Base-by-base conservation (phyloP, 257 asterid genomes). In the Plectranthus barbatus region DNA sequence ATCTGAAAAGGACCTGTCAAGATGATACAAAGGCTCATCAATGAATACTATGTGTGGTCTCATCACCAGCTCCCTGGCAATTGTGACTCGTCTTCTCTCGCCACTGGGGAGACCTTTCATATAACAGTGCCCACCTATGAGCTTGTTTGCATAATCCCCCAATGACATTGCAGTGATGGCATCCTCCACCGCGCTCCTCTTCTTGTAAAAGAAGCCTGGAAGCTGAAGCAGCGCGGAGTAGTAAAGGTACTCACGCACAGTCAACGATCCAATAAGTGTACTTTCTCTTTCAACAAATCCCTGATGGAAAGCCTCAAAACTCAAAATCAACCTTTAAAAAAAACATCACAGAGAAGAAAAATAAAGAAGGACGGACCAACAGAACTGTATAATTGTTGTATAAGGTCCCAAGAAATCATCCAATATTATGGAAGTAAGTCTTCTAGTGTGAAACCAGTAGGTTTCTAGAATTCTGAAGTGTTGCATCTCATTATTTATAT, bases 231-330 rank as follows among this genome's bases (percentile, higher is more conserved):
- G 65, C 65, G 96, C 95, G 36, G 99, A 87, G 83, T 93, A 90
- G 82, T 90, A 83, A 69, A 93, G 96, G 85, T 85, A 90, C 83
- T 93, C 99, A n/a, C 97, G 96, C 72, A 93, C 97, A 11, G 99
- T 90, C 79, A 93, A 77, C 36, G 99, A 90, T 73, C 91, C 99
- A 48, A 93, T 85, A 66, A 93, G 90, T 26, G 92, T 67, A 51
- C 92, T 90, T 77, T 90, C 97, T 78, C 96, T 84, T 41, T 90
- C 89, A 54, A 90, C 97, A 70, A 68, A 93, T 70, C 99, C 99
- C 99, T 93, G 79, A 71, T 48, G 51, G 66, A n/a, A 69, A 11
- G 6, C 42, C 75, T 37, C 48, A 42, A 13, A 68, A 65, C 19
- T 66, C 50, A 21, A 23, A 48, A 64, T 76, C 72, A 73, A 60